Conservation (phyloP, 192 early-diverging fungal species). For the Coemansia sp. region DNA sequence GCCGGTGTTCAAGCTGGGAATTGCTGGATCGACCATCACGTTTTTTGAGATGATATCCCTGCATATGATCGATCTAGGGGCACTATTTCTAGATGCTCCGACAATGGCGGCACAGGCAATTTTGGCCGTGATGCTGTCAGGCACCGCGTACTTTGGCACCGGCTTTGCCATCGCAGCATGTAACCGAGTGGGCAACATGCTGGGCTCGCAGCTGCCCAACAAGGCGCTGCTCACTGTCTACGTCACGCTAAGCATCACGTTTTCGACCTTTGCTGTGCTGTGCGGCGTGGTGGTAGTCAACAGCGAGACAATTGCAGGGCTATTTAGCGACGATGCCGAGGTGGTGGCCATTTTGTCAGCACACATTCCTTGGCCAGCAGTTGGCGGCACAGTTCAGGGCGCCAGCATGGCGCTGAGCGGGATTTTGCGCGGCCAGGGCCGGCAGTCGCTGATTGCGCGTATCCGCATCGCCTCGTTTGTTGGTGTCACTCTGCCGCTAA, state of each 20-base stretch:
- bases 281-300: constrained; percentile 57
- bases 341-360: constrained; percentile 21
- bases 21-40: constrained; percentile 78
- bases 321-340: constrained; percentile 47
- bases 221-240: constrained; percentile 55
- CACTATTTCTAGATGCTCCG: constrained; percentile 71
- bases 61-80: constrained; percentile 70
- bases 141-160: constrained; percentile 70
- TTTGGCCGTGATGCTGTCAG: constrained; percentile 61
- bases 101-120: constrained; percentile 83
- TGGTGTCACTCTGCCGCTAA: constrained; percentile 50
- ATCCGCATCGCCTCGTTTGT: constrained; percentile 52
- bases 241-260: constrained; percentile 45
- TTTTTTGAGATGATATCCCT: constrained; percentile 78
- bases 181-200: constrained; percentile 76
- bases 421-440: constrained; percentile 57
- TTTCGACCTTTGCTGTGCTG: constrained; percentile 53
- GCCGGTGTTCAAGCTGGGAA: constrained; percentile 65
- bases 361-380: constrained; percentile 39
- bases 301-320: constrained; percentile 54
- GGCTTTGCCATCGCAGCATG: constrained; percentile 71
- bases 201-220: constrained; percentile 59
- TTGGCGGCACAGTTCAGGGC: constrained; percentile 44
- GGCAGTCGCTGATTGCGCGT: constrained; percentile 52
- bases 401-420: constrained; percentile 61